phyloP scores from a whole-genome alignment of 805 yeast genomes.

The Candida adriatica region DNA sequence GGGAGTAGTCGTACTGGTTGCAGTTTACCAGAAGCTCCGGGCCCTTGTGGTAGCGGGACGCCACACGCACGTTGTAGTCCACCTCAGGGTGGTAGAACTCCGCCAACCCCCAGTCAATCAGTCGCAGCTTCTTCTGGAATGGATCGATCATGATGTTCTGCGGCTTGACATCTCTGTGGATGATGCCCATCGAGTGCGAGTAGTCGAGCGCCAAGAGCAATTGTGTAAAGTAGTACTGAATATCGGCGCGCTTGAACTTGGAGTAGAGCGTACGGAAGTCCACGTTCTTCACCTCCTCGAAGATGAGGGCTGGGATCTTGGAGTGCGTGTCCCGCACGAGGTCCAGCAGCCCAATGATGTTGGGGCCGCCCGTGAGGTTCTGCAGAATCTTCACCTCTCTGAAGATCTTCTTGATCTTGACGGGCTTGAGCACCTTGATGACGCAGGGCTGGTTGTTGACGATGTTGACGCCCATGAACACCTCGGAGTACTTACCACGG shows the following conservation, averaged over 20 bases:
- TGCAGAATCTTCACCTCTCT: slow-evolving; percentile 85
- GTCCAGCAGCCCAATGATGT: slow-evolving; percentile 70
- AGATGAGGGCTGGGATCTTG: slow-evolving; percentile 80
- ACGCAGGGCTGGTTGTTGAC: slow-evolving; percentile 61
- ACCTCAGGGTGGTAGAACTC: slow-evolving; percentile 87
- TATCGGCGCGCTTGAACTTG: slow-evolving; percentile 64
- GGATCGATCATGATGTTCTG: slow-evolving; percentile 96
- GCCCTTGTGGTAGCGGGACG: slow-evolving; percentile 88
- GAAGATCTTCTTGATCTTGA: slow-evolving; percentile 83
- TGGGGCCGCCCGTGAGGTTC: slow-evolving; percentile 80
- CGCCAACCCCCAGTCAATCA: slow-evolving; percentile 95
- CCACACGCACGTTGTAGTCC: slow-evolving; percentile 90
- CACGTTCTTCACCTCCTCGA: slow-evolving; percentile 76
- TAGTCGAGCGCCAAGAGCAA: slow-evolving; percentile 79
- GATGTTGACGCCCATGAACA: slow-evolving; percentile 76
- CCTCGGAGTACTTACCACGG: slow-evolving; percentile 93
- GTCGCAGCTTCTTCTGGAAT: slow-evolving; percentile 54
- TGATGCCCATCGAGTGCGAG: slow-evolving; percentile 91
- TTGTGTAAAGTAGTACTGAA: slow-evolving; percentile 78
- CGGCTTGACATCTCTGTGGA: slow-evolving; percentile 95
- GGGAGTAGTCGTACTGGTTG: slow-evolving; percentile 83
- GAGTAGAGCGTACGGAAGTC: slow-evolving; percentile 82
- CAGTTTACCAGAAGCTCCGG: slow-evolving; percentile 85
- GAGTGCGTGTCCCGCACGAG: slow-evolving; percentile 74
- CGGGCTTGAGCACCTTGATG: slow-evolving; percentile 87